A percentile compares a stretch with the other conserved stretches of the same genome.
phyloP scores from a whole-genome alignment of 805 yeast genomes.

The Yamadazyma insecticola region DNA sequence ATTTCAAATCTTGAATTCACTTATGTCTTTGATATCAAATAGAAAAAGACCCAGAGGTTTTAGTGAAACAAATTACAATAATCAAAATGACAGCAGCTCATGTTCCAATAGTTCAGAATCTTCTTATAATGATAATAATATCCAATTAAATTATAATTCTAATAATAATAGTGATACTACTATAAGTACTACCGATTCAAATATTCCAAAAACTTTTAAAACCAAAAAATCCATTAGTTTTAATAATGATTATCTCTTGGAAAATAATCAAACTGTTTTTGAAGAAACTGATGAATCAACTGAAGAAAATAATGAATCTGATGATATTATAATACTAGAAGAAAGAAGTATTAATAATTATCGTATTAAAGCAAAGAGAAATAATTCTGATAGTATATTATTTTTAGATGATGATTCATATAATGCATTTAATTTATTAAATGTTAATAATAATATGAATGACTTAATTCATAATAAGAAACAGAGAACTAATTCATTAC shows the following conservation, averaged over 20 bases:
- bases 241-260: constrained; percentile 4
- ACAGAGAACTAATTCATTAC: constrained; percentile 39
- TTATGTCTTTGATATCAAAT: constrained; percentile 35
- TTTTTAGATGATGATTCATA: constrained; percentile 34
- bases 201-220: not conserved
- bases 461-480: constrained; percentile 15
- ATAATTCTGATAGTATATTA: constrained; percentile 33
- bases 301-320: constrained; percentile 21
- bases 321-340: constrained; percentile 34
- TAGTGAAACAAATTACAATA: constrained; percentile 19
- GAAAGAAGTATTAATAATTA: constrained; percentile 20
- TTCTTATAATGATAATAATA: constrained; percentile 4
- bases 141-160: not conserved
- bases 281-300: constrained; percentile 4
- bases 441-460: constrained; percentile 28
- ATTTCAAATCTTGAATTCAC: too few species aligned
- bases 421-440: constrained; percentile 41
- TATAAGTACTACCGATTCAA: not conserved
- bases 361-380: constrained; percentile 16
- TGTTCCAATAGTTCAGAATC: constrained; percentile 1
- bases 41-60: constrained; percentile 44
- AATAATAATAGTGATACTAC: not conserved
- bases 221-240: not conserved
- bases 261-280: constrained; percentile 9
- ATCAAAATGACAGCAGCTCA: constrained; percentile 6